Base-by-base conservation (phyloP, 345 rosid species). In the Erodium maritimum region DNA sequence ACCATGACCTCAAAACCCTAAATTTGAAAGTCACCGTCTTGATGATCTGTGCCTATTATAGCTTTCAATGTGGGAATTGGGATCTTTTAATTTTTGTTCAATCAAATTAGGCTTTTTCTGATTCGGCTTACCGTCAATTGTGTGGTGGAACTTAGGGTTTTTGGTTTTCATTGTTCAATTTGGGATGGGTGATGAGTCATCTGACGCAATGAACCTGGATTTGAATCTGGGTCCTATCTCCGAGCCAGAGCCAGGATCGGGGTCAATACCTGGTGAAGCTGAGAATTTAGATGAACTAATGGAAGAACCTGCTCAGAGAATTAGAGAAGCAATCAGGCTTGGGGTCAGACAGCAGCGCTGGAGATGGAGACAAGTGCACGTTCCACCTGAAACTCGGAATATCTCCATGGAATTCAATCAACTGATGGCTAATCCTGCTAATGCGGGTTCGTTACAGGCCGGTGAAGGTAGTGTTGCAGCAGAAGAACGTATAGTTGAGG, bases 401-500 rank as follows among this genome's bases (percentile, higher is more conserved):
- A 11, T 29, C 8, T 29, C 37, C 0, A 29, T 29, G 71, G 95
- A 86, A 24, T 67, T 83, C 63, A 75, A 70, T 70, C 87, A 80
- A 18, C 54, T 84, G 68, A 71, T 80, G 63, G 86, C 71, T 23
- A 78, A 71, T 71, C 57, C 83, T 21, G 75, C 68, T 17, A 75
- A 71, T 62, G 75, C 56, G 57, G 71, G 62, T 64, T 65, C 79
- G 17, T 69, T 86, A 64, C 97, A 82, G 67, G 83, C 90, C 2
- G 96, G 97, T 58, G 97, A 88, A 69, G 97, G 95, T 54, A 88
- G 97, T 69, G 75, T 79, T 22, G 62, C 83, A 59, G 85, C 85
- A 2, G 90, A 76, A 65, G 97, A 84, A 60, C 84, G 96, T 73
- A 71, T 65, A 2, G 75, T 70, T 61, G 89, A 82, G 58, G 59